Conservation (phyloP, 345 rosid genomes). For the Syzygium grande region DNA sequence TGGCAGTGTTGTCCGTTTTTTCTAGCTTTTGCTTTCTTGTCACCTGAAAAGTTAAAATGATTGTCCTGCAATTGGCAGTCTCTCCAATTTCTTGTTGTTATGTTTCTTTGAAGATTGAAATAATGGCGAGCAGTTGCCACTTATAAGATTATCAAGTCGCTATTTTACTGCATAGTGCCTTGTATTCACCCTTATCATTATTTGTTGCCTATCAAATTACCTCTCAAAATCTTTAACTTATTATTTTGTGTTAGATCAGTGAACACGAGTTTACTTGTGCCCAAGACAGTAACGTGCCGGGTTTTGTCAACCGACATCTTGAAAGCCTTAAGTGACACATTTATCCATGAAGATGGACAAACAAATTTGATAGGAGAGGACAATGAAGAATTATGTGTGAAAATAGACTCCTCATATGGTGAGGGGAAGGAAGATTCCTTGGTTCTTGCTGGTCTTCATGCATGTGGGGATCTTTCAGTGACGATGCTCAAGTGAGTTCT, state of each 20-base stretch:
- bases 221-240: slow-evolving; percentile 4
- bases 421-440: slow-evolving; percentile 26
- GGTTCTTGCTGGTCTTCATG: slow-evolving; percentile 93
- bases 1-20: neutral
- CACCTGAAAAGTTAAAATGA: neutral
- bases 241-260: slow-evolving; percentile 52
- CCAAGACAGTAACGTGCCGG: slow-evolving; percentile 62
- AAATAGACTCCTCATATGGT: slow-evolving; percentile 12
- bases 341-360: slow-evolving; percentile 20
- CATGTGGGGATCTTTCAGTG: slow-evolving; percentile 94
- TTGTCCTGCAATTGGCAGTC: neutral
- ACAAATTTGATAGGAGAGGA: slow-evolving; percentile 10
- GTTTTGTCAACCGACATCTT: slow-evolving; percentile 59
- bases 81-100: neutral
- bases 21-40: neutral
- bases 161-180: neutral
- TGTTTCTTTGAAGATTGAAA: neutral
- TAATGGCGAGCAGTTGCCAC: neutral
- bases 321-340: slow-evolving; percentile 39
- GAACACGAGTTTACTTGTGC: slow-evolving; percentile 39
- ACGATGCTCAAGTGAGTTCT: slow-evolving; percentile 80
- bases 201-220: slow-evolving; percentile 6
- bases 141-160: neutral
- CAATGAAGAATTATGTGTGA: neutral
- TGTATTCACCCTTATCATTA: neutral